Percentiles rank a stretch among this genome's conserved stretches.
Evolutionary conservation across 192 early-diverging fungal genomes (phyloP).

Genomic region (Paraglomus brasilianum): DNA sequence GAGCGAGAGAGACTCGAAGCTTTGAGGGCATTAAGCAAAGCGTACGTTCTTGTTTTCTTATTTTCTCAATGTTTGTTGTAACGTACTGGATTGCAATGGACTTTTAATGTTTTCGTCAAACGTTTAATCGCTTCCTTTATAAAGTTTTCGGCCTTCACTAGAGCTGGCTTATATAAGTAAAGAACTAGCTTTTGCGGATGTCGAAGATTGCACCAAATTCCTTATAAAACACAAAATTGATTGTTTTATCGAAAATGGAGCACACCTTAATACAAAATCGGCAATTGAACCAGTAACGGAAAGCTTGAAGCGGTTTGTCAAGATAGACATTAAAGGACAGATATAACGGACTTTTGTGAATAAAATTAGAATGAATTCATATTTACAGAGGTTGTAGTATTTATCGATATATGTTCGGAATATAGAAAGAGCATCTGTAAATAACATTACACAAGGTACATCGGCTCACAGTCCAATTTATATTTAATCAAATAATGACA

Average conservation of each 20-base stretch:
- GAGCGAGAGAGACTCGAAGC: conserved; percentile 82
- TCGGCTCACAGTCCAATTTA: no score
- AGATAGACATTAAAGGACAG: conserved; percentile 80
- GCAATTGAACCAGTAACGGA: conserved; percentile 51
- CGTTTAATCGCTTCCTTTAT: conserved; percentile 22
- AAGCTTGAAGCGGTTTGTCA: conserved; percentile 59
- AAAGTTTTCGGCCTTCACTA: conserved; percentile 61
- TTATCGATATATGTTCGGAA: no score
- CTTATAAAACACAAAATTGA: conserved; percentile 44
- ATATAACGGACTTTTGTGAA: conserved; percentile 39
- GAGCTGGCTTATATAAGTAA: conserved; percentile 54
- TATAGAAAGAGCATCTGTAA: no score
- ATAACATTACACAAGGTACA: no score
- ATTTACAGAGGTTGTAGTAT: not conserved
- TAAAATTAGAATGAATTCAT: not conserved
- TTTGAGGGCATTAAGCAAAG: conserved; percentile 72
- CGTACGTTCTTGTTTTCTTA: conserved; percentile 51
- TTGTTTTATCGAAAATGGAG: conserved; percentile 35
- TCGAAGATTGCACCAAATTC: conserved; percentile 50
- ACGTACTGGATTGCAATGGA: not conserved
- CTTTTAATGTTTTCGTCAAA: conserved; percentile 2
- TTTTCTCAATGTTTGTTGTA: not conserved
- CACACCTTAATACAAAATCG: conserved; percentile 55
- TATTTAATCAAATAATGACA: no score
- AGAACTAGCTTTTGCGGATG: conserved; percentile 66